phyloP scores from a whole-genome alignment of 176 grass and related monocot genomes.

The Musa schizocarpa region DNA sequence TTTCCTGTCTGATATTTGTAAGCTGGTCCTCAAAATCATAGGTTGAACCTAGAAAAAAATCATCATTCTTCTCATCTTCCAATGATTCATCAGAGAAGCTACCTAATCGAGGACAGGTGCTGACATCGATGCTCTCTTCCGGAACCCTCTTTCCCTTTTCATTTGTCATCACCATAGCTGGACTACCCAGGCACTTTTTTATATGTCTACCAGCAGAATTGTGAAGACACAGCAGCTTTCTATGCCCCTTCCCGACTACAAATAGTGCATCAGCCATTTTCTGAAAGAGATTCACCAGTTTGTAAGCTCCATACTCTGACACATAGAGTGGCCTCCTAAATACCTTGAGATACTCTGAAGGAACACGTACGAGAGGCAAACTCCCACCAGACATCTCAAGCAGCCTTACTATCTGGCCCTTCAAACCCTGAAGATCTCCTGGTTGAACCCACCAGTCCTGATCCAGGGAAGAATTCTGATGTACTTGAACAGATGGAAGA shows the following conservation, averaged over 20 bases:
- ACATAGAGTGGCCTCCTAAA: slow-evolving; percentile 65
- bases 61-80: slow-evolving; percentile 61
- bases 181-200: slow-evolving; percentile 48
- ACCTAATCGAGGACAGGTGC: slow-evolving; percentile 32
- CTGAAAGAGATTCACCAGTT: slow-evolving; percentile 45
- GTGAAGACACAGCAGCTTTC: slow-evolving; percentile 64
- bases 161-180: slow-evolving; percentile 57
- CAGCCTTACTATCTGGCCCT: slow-evolving; percentile 50
- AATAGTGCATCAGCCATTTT: slow-evolving; percentile 69
- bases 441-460: slow-evolving; percentile 64
- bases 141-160: slow-evolving; percentile 34
- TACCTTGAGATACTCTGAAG: slow-evolving; percentile 61
- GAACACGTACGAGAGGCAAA: slow-evolving; percentile 57
- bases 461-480: slow-evolving; percentile 35
- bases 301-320: slow-evolving; percentile 55
- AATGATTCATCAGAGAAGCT: slow-evolving; percentile 67
- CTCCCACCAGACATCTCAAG: slow-evolving; percentile 66
- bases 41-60: slow-evolving; percentile 25
- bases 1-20: slow-evolving; percentile 52
- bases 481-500: slow-evolving; percentile 31
- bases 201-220: slow-evolving; percentile 42
- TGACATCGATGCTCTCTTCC: slow-evolving; percentile 23
- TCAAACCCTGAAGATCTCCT: slow-evolving; percentile 67
- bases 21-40: slow-evolving; percentile 44
- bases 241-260: slow-evolving; percentile 70